Conservation (phyloP, 2,329 filamentous ascomycete species). For the Cladosporium colombiae region DNA sequence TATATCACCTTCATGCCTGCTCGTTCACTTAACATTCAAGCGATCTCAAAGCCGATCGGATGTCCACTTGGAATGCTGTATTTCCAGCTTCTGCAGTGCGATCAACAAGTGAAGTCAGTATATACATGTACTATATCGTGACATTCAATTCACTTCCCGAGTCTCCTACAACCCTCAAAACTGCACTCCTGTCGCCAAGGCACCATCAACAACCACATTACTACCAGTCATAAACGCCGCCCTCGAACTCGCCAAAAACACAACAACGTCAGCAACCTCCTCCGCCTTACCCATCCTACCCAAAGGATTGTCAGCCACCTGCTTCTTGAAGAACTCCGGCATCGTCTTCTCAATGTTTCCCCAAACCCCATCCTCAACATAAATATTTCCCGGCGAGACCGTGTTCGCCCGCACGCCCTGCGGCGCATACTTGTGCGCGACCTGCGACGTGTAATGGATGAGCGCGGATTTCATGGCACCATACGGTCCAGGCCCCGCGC, state of each 20-base stretch:
- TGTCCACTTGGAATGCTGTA: neutral
- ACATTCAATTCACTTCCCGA: neutral
- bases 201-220: conserved; percentile 37
- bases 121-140: neutral
- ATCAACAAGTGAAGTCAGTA: neutral
- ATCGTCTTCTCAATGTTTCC: conserved; percentile 36
- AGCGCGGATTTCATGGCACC: conserved; percentile 41
- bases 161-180: conserved; percentile 16
- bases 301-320: conserved; percentile 33
- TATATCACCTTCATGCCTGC: too few relatives aligned
- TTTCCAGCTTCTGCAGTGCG: neutral
- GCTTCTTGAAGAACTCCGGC: conserved; percentile 35
- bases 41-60: too few relatives aligned
- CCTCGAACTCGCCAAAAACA: conserved; percentile 43
- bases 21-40: too few relatives aligned
- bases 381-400: conserved; percentile 41
- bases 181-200: conserved; percentile 33
- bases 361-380: conserved; percentile 41
- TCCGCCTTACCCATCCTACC: conserved; percentile 48
- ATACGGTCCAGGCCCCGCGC: conserved; percentile 39
- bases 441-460: conserved; percentile 40
- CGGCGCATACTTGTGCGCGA: conserved; percentile 39
- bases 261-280: conserved; percentile 53
- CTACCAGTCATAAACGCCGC: conserved; percentile 34
- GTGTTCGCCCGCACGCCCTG: conserved; percentile 42